Evolutionary conservation across 108 stramenopile species (phyloP).

Genomic region (Pseudonitzschia pungens): DNA sequence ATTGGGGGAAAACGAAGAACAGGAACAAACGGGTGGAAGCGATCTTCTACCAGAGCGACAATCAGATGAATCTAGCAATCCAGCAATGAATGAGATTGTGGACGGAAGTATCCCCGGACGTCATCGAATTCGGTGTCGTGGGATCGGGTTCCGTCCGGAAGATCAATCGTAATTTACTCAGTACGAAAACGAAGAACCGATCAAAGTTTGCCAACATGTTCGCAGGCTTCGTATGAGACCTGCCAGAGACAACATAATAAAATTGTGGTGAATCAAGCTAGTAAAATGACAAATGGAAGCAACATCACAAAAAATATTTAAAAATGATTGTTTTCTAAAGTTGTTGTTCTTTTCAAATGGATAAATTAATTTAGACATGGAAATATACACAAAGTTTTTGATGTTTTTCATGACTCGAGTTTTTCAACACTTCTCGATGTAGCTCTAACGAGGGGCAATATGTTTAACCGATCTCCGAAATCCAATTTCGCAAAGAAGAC

Average conservation of each 20-base stretch:
- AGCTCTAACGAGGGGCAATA: background rate
- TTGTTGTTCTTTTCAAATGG: background rate
- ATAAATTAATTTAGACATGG: background rate
- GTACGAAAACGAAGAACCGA: too few species aligned
- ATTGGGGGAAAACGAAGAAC: conserved; percentile 3
- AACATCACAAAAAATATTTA: background rate
- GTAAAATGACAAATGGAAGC: background rate
- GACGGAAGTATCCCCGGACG: conserved; percentile 38
- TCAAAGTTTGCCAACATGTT: too few species aligned
- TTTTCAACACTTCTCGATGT: background rate
- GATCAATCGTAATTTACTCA: background rate
- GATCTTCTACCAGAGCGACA: background rate
- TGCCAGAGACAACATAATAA: too few species aligned
- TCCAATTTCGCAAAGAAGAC: background rate
- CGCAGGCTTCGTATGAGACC: too few species aligned
- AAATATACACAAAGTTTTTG: background rate
- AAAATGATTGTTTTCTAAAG: background rate
- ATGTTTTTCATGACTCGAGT: background rate
- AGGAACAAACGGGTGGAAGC: background rate
- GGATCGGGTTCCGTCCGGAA: conserved; percentile 31
- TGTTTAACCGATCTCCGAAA: background rate
- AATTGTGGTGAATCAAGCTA: too few species aligned
- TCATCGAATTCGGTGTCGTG: conserved; percentile 48
- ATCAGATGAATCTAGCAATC: too few species aligned
- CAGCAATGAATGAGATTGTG: background rate